Percentiles rank a stretch among this genome's conserved stretches.
These are phyloP conservation scores for Solanum bulbocastanum DNA, from an alignment of 257 asterid species.

Conservation along the genomic window DNA sequence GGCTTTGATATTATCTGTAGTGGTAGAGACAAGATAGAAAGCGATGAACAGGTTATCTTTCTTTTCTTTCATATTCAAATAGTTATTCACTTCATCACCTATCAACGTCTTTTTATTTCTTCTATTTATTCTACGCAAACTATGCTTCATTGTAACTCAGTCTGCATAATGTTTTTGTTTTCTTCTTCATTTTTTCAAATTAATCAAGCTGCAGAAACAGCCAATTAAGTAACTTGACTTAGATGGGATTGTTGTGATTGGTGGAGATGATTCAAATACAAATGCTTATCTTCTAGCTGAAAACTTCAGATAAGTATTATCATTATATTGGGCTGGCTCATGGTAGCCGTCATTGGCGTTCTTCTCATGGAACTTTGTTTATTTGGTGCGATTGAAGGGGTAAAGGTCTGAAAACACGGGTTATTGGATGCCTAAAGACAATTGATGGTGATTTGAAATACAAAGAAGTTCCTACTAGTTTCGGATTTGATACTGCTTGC, in stretches of 20 bases:
- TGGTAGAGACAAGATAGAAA: slow-evolving; percentile 99
- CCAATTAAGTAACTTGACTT: slow-evolving; percentile 63
- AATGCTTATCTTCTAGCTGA: slow-evolving; percentile 99
- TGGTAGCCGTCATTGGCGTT: neutral
- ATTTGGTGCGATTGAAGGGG: slow-evolving; percentile 21
- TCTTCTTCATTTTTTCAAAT: slow-evolving; percentile 31
- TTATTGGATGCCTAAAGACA: slow-evolving; percentile 98
- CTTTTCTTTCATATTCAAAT: neutral
- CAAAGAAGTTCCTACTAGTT: slow-evolving; percentile 93
- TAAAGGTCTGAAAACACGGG: slow-evolving; percentile 76
- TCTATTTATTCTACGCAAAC: neutral
- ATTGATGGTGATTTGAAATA: slow-evolving; percentile 95
- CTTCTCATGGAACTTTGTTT: neutral
- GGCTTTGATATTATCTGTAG: slow-evolving; percentile 97
- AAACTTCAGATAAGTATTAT: slow-evolving; percentile 35
- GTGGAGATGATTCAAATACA: slow-evolving; percentile 99
- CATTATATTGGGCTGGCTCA: neutral
- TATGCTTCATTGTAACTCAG: neutral
- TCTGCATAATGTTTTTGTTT: neutral
- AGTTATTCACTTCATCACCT: neutral
- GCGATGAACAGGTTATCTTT: slow-evolving; percentile 76
- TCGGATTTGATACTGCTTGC: slow-evolving; percentile 99
- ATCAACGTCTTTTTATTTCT: neutral
- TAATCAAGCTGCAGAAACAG: slow-evolving; percentile 92
- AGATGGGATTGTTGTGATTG: slow-evolving; percentile 96